Conservation (phyloP, 23 red algal genomes). For the Gracilaria gracilis region DNA sequence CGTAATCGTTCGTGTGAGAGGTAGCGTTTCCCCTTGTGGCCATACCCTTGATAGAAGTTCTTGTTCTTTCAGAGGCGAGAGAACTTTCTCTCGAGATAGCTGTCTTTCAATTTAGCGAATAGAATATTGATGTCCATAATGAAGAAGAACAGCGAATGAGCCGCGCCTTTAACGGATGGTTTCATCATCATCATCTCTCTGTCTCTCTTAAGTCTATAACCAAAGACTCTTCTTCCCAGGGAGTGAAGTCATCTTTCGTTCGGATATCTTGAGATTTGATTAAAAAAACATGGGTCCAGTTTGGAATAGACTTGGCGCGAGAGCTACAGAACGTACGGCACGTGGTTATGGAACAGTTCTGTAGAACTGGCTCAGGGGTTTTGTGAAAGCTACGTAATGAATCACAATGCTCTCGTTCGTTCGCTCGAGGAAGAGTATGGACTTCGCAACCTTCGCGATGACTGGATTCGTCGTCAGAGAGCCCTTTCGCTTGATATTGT, state of each 20-base stretch:
- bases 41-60: no score
- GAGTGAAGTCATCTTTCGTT: neutral
- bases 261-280: neutral
- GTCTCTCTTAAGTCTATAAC: no score
- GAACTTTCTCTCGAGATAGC: no score
- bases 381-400: neutral
- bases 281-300: neutral
- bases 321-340: neutral
- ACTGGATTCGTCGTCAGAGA: constrained; percentile 60
- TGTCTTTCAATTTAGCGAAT: no score
- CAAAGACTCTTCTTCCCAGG: neutral
- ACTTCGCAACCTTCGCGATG: constrained; percentile 43
- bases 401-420: neutral
- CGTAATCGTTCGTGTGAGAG: no score
- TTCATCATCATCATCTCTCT: no score
- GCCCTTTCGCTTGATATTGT: constrained; percentile 28
- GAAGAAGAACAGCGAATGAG: neutral
- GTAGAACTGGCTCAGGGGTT: no score
- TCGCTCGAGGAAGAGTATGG: constrained; percentile 32
- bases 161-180: neutral
- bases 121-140: no score
- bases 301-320: neutral
- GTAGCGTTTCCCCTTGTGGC: no score
- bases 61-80: no score
- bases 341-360: neutral